Evolutionary conservation across 495 filamentous ascomycete genomes (phyloP).

Genomic region (Parathielavia hyrcaniae): DNA sequence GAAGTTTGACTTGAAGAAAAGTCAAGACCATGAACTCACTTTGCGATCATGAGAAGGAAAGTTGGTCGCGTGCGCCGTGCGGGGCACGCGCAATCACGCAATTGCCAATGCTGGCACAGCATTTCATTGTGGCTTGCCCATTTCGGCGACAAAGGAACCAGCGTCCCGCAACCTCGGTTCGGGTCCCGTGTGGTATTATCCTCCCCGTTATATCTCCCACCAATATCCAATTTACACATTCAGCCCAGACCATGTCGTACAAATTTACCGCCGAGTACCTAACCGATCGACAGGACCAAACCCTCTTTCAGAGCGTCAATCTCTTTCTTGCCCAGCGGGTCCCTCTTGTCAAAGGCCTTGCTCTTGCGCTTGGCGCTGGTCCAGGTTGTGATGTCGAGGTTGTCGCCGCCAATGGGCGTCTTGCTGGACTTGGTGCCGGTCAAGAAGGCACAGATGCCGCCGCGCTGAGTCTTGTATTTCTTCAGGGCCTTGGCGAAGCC

Average conservation of each 20-base stretch:
- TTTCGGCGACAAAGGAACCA: background rate
- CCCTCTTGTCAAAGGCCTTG: slow-evolving; percentile 25
- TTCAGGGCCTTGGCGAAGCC: slow-evolving; percentile 17
- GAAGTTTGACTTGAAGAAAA: background rate
- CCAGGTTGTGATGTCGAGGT: slow-evolving; percentile 35
- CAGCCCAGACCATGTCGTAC: background rate
- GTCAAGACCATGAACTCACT: background rate
- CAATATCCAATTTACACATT: background rate
- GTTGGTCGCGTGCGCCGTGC: slow-evolving; percentile 19
- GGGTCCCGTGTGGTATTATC: background rate
- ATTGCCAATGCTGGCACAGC: slow-evolving; percentile 7
- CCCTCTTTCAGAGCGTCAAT: slow-evolving; percentile 32
- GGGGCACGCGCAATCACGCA: slow-evolving; percentile 22
- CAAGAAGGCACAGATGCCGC: slow-evolving; percentile 11
- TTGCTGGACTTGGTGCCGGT: background rate
- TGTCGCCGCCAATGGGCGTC: slow-evolving; percentile 33
- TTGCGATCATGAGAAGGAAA: background rate
- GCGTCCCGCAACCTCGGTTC: no score
- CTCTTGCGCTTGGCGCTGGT: slow-evolving; percentile 27
- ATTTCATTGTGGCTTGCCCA: background rate
- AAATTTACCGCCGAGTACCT: background rate
- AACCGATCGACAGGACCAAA: slow-evolving; percentile 21
- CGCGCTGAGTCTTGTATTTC: slow-evolving; percentile 13
- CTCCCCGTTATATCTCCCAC: background rate
- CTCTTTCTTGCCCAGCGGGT: slow-evolving; percentile 28